phyloP scores from a whole-genome alignment of 805 yeast species.

The Nakazawaea wickerhamii region DNA sequence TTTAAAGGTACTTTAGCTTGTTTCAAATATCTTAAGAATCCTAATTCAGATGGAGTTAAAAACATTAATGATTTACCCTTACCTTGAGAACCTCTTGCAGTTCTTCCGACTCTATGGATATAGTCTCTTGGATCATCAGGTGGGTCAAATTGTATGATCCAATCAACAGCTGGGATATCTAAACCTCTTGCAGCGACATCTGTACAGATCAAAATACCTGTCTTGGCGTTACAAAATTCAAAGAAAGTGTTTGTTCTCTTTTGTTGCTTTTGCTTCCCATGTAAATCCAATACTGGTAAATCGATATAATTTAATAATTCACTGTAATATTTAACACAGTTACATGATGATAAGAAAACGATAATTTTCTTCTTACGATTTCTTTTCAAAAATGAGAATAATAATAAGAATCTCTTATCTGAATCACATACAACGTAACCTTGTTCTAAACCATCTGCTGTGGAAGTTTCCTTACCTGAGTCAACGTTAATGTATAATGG shows the following conservation, averaged over 20 bases:
- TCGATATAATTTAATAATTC: constrained; percentile 94
- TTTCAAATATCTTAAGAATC: constrained; percentile 89
- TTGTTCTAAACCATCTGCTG: constrained; percentile 96
- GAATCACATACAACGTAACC: constrained; percentile 98
- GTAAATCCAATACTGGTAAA: constrained; percentile 91
- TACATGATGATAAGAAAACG: constrained; percentile 94
- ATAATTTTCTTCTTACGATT: constrained; percentile 88
- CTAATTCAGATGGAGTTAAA: constrained; percentile 88
- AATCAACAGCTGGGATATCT: constrained; percentile 97
- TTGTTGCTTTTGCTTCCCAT: constrained; percentile 98
- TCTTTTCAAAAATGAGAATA: constrained; percentile 91
- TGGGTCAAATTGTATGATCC: constrained; percentile 99
- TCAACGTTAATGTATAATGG: constrained; percentile 93
- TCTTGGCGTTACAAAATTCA: constrained; percentile 95
- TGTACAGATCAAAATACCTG: constrained; percentile 90
- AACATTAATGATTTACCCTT: constrained; percentile 95
- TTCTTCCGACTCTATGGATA: constrained; percentile 98
- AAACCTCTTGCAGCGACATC: constrained; percentile 99
- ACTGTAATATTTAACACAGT: constrained; percentile 93
- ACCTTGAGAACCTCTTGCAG: constrained; percentile 89
- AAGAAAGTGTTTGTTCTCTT: constrained; percentile 97
- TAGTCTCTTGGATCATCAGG: constrained; percentile 99
- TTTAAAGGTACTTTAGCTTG: constrained; percentile 97
- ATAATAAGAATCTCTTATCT: constrained; percentile 83
- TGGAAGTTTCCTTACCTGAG: constrained; percentile 73